These are phyloP conservation scores for Daldinia sp. DNA, from an alignment of 2,329 filamentous ascomycete species.

Conservation along the genomic window DNA sequence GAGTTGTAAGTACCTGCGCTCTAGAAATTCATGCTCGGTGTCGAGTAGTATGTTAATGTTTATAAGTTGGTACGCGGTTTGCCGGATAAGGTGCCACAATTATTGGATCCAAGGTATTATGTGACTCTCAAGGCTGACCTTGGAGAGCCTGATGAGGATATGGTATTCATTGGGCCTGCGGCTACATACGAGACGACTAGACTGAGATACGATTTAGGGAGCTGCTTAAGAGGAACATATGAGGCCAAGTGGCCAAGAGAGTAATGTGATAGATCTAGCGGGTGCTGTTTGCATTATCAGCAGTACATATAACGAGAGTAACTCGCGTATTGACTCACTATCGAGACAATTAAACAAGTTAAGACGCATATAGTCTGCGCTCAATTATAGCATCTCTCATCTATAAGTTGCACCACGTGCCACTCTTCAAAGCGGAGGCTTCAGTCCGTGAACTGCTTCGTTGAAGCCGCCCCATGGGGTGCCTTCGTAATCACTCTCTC, in stretches of 20 bases:
- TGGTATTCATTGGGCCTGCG: constrained; percentile 50
- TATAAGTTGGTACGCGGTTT: constrained; percentile 43
- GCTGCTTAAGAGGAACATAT: constrained; percentile 49
- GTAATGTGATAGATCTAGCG: not conserved
- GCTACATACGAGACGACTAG: constrained; percentile 48
- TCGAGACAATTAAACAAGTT: not conserved
- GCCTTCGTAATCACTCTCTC: constrained; percentile 37
- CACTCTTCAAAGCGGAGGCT: constrained; percentile 34
- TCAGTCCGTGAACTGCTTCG: constrained; percentile 30
- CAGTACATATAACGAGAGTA: constrained; percentile 21
- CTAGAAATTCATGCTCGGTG: not conserved
- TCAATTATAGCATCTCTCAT: not conserved
- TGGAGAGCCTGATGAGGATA: constrained; percentile 47
- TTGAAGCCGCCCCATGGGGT: constrained; percentile 38
- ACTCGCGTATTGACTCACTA: constrained; percentile 12
- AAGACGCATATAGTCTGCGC: not conserved
- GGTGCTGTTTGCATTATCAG: constrained; percentile 16
- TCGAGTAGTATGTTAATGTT: constrained; percentile 11
- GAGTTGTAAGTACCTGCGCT: constrained; percentile 44
- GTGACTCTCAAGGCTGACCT: constrained; percentile 46
- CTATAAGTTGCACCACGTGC: not conserved
- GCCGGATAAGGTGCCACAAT: constrained; percentile 43
- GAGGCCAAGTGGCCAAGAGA: constrained; percentile 46
- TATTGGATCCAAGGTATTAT: constrained; percentile 47
- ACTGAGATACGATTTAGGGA: constrained; percentile 49